Conservation (phyloP, 106 monocot genomes). For the Hemerocallis citrina region DNA sequence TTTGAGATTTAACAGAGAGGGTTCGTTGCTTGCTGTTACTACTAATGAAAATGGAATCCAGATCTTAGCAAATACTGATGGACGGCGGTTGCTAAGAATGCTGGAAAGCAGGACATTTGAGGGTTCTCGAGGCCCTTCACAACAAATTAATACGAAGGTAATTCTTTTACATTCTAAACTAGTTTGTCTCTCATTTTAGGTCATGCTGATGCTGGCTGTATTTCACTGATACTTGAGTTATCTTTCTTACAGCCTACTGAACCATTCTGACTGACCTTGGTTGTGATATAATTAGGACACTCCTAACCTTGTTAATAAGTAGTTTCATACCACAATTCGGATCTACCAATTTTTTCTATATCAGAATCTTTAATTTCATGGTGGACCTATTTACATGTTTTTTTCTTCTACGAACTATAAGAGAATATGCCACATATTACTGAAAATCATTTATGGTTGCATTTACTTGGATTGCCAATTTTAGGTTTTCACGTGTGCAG, state of each 20-base stretch:
- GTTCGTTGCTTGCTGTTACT: conserved; percentile 88
- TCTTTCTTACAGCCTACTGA: neutral
- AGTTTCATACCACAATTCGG: neutral
- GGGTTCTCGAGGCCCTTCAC: conserved; percentile 63
- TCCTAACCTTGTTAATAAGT: neutral
- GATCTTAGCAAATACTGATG: conserved; percentile 88
- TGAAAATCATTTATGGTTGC: too few species aligned
- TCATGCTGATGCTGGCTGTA: neutral
- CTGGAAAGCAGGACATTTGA: conserved; percentile 83
- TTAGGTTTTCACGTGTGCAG: too few species aligned
- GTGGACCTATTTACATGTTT: too few species aligned
- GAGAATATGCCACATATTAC: too few species aligned
- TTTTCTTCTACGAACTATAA: too few species aligned
- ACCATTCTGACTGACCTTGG: neutral
- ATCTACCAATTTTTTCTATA: neutral
- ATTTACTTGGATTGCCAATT: too few species aligned
- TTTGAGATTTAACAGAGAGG: conserved; percentile 90
- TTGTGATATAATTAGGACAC: neutral
- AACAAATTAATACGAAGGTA: conserved; percentile 62
- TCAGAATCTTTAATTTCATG: neutral
- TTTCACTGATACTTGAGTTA: neutral
- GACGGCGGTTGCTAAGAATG: conserved; percentile 74
- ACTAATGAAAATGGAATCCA: conserved; percentile 87
- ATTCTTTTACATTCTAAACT: neutral
- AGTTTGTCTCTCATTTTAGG: neutral